phyloP scores from a whole-genome alignment of 2,329 filamentous ascomycete genomes.

The Cladorrhinum sp. region DNA sequence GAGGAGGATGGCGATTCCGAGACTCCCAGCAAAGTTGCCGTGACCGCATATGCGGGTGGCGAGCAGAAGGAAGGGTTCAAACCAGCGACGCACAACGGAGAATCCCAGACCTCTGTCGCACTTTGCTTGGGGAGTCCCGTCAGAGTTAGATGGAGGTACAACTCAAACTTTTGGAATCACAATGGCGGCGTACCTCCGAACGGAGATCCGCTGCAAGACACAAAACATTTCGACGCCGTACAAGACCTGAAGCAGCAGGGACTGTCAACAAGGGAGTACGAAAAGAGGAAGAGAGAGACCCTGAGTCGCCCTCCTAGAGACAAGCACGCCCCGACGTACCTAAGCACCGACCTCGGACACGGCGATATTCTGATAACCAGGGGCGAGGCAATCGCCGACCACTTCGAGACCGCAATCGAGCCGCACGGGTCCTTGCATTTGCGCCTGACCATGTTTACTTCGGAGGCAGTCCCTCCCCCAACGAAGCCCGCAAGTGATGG shows the following conservation, averaged over 20 bases:
- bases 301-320: not conserved
- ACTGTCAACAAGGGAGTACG: not conserved
- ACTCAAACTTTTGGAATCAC: not conserved
- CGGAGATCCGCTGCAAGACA: not conserved
- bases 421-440: slow-evolving; percentile 1
- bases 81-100: not conserved
- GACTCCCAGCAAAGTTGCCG: not conserved
- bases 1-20: not conserved
- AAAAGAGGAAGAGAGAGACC: not conserved
- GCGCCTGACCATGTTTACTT: not conserved
- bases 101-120: not conserved
- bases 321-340: not conserved
- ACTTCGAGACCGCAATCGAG: not conserved
- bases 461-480: not conserved
- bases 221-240: not conserved
- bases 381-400: not conserved
- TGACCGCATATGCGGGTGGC: slow-evolving; percentile 1
- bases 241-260: not conserved
- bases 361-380: not conserved
- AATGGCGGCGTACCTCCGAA: not conserved
- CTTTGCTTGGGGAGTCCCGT: slow-evolving; percentile 2
- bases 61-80: slow-evolving; percentile 2
- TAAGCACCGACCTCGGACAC: not conserved
- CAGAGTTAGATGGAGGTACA: slow-evolving; percentile 3
- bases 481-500: not conserved